Conservation (phyloP, 163 green algal species). For the Chlorella variabilis region DNA sequence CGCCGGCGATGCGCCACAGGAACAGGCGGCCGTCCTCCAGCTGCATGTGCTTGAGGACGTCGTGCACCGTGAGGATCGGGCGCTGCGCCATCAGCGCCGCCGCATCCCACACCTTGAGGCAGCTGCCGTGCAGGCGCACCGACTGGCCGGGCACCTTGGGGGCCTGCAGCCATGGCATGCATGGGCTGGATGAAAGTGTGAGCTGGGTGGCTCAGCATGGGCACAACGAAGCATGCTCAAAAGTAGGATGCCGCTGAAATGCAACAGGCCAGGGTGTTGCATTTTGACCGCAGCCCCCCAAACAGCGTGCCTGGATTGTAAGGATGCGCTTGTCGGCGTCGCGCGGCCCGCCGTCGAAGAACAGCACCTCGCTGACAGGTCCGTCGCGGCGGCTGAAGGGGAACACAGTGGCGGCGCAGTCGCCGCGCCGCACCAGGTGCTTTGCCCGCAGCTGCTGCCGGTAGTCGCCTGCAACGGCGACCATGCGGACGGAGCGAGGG, state of each 20-base stretch:
- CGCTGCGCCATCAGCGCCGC: slow-evolving; percentile 4
- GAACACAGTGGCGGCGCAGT: slow-evolving; percentile 28
- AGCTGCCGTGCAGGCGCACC: slow-evolving; percentile 24
- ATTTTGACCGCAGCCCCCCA: no score
- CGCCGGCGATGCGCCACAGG: slow-evolving; percentile 41
- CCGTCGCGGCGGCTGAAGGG: slow-evolving; percentile 37
- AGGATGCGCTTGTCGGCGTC: slow-evolving; percentile 25
- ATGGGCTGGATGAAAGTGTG: no score
- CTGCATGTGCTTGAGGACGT: slow-evolving; percentile 50
- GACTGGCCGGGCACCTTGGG: slow-evolving; percentile 16
- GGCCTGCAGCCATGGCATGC: neutral
- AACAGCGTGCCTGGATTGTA: slow-evolving; percentile 7
- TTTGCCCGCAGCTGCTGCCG: slow-evolving; percentile 44
- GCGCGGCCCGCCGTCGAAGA: slow-evolving; percentile 30
- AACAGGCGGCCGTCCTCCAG: slow-evolving; percentile 45
- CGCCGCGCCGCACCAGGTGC: slow-evolving; percentile 28
- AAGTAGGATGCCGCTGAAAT: no score
- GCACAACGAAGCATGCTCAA: no score
- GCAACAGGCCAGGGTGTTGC: neutral
- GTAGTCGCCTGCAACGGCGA: slow-evolving; percentile 33
- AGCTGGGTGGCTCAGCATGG: no score
- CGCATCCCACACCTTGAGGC: slow-evolving; percentile 42
- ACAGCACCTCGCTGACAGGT: slow-evolving; percentile 34
- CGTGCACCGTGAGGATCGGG: slow-evolving; percentile 40
- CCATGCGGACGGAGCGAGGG: neutral